These are phyloP conservation scores for Lactarius pseudohatsudake DNA, from an alignment of 768 basidiomycete genomes.

Conservation along the genomic window DNA sequence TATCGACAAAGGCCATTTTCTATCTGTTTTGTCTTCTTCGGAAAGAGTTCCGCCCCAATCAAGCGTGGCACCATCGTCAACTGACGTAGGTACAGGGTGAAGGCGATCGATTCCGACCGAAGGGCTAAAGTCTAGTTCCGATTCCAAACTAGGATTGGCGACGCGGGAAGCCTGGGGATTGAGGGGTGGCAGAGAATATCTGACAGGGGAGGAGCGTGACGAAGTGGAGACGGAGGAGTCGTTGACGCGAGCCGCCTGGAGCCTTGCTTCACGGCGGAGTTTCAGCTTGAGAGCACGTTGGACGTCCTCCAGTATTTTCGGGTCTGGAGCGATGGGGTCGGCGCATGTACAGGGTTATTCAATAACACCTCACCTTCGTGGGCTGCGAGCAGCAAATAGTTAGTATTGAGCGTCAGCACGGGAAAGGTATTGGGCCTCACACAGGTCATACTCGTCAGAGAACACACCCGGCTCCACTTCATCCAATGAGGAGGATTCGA, in stretches of 20 bases:
- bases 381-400: conserved; percentile 43
- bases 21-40: conserved; percentile 59
- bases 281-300: conserved; percentile 73
- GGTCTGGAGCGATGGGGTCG: conserved; percentile 48
- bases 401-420: background rate
- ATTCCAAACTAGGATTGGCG: conserved; percentile 31
- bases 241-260: conserved; percentile 35
- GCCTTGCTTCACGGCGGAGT: conserved; percentile 69
- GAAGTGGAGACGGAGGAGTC: conserved; percentile 32
- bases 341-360: conserved; percentile 19
- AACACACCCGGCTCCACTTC: conserved; percentile 38
- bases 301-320: conserved; percentile 77
- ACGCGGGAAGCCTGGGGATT: conserved; percentile 34
- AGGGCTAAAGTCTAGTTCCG: conserved; percentile 71
- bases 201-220: conserved; percentile 28
- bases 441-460: conserved; percentile 76
- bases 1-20: conserved; percentile 59
- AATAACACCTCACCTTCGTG: conserved; percentile 63
- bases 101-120: conserved; percentile 47
- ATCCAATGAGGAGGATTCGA: conserved; percentile 26
- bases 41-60: conserved; percentile 66
- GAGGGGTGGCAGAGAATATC: conserved; percentile 34
- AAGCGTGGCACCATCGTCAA: conserved; percentile 65
- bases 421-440: conserved; percentile 44
- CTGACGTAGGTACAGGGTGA: conserved; percentile 70